Percentiles rank a stretch among this genome's conserved stretches.
Conservation (phyloP, 495 filamentous ascomycete genomes). For the Neurospora sp. region DNA sequence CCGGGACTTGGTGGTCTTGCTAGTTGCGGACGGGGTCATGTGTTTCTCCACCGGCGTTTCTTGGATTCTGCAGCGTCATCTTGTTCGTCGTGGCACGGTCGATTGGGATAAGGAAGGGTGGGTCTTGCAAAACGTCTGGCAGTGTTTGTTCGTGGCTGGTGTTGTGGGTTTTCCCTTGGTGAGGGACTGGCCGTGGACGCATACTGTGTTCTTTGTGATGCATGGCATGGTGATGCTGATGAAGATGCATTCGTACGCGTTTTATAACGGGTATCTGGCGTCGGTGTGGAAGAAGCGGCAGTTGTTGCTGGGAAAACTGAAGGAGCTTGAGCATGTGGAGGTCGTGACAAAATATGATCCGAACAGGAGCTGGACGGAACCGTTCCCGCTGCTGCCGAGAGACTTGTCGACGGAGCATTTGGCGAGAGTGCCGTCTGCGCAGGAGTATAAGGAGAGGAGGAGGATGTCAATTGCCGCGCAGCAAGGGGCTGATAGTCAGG, state of each 20-base stretch:
- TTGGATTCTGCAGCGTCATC: slow-evolving; percentile 46
- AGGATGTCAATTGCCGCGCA: slow-evolving; percentile 26
- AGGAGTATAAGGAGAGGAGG: slow-evolving; percentile 29
- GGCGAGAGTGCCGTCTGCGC: slow-evolving; percentile 24
- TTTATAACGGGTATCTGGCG: slow-evolving; percentile 67
- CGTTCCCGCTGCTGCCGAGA: slow-evolving; percentile 7
- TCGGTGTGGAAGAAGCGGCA: slow-evolving; percentile 41
- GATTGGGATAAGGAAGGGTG: slow-evolving; percentile 57
- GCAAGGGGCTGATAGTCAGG: slow-evolving; percentile 3
- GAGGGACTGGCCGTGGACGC: slow-evolving; percentile 70
- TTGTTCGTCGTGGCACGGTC: slow-evolving; percentile 41
- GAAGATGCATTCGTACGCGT: slow-evolving; percentile 70
- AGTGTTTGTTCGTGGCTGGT: slow-evolving; percentile 47
- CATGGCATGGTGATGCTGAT: slow-evolving; percentile 64
- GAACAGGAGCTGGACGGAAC: slow-evolving; percentile 27
- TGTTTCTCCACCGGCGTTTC: slow-evolving; percentile 49
- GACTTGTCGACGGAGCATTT: slow-evolving; percentile 30
- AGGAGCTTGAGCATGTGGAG: slow-evolving; percentile 24
- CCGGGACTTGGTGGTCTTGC: slow-evolving; percentile 53
- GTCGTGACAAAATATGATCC: slow-evolving; percentile 8
- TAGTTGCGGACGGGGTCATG: slow-evolving; percentile 57
- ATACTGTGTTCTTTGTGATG: slow-evolving; percentile 57
- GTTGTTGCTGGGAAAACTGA: slow-evolving; percentile 22
- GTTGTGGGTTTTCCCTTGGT: slow-evolving; percentile 51
- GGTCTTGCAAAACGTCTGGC: slow-evolving; percentile 61